phyloP scores from a whole-genome alignment of 1,284 basidiomycete genomes.

The Trichosporon ovoides region DNA sequence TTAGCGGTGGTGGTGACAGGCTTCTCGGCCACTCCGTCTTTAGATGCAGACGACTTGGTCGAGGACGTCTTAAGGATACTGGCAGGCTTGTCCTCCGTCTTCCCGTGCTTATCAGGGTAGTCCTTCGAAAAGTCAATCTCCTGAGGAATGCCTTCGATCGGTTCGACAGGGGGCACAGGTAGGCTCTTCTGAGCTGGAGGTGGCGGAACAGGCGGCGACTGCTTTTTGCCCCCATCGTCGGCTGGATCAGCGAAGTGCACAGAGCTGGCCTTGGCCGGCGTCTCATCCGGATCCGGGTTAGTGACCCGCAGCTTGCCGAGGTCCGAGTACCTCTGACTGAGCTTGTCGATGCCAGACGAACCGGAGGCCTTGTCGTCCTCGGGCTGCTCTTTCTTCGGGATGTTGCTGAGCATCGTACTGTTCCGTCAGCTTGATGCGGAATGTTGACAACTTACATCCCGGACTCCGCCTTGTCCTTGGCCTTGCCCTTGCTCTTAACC shows the following conservation, averaged over 20 bases:
- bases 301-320: not conserved
- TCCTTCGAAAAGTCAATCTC: not conserved
- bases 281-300: not conserved
- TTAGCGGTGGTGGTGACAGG: not conserved
- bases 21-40: not conserved
- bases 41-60: not conserved
- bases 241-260: conserved; percentile 1
- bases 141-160: not conserved
- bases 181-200: not conserved
- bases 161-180: not conserved
- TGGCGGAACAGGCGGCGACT: not conserved
- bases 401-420: not conserved
- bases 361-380: not conserved
- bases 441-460: not conserved
- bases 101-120: not conserved
- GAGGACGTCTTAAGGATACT: not conserved
- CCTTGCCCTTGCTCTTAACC: not conserved
- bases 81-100: not conserved
- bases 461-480: not conserved
- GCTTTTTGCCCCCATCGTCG: not conserved
- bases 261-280: not conserved
- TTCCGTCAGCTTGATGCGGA: not conserved
- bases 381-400: not conserved
- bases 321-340: not conserved
- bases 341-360: not conserved